Base-by-base conservation (phyloP, 495 filamentous ascomycete genomes). In the Penicillium herquei region DNA sequence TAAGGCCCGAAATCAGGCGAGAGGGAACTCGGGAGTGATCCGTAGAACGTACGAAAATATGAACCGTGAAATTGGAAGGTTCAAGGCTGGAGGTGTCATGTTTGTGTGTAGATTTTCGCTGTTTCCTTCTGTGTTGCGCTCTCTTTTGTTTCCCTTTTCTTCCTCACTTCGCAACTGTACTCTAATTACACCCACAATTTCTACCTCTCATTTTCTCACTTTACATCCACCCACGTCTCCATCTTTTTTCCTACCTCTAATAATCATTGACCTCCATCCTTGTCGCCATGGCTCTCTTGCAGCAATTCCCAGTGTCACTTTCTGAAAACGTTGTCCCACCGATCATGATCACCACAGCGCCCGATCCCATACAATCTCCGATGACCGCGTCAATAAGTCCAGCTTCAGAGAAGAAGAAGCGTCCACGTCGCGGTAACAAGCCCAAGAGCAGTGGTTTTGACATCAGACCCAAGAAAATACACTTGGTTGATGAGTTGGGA, bases 401-500 rank as follows among this genome's bases (percentile, higher is more conserved):
- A 5, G 21, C 26, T 14, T 32, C 44, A 5, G 55, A 57, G 17
- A 61, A 58, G 17, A 61, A 68, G 51, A 65, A 55, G 49, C 62
- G 59, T 6, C 13, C 40, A 3, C 46, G 58, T 8, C 47, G 56
- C 3, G 57, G 26, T 30, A 56, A 52, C 7, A 61, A 63, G 32
- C n/a, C 26, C 11, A 64, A 54, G 18, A 8, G 37, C 4, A 31
- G 34, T 14, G 48, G 55, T 14, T n/a, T 33, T n/a, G 50, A 17
- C 3, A 1, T 40, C 11, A 63, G 55, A 4, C 18, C 54, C 0
- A 63, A 62, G 41, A 66, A 70, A 44, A 13, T 41, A 3, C 26
- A 59, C 42, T 47, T 70, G 3, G 8, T 66, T 17, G 58, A 68
- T 26, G 63, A 67, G 39, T 42, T 70, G 12, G 65, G 63, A 2